Evolutionary conservation across 306 rosid species (phyloP), one percentile per base, ranked within the genome.

Genomic region (Amphicarpaea edgeworthii): DNA sequence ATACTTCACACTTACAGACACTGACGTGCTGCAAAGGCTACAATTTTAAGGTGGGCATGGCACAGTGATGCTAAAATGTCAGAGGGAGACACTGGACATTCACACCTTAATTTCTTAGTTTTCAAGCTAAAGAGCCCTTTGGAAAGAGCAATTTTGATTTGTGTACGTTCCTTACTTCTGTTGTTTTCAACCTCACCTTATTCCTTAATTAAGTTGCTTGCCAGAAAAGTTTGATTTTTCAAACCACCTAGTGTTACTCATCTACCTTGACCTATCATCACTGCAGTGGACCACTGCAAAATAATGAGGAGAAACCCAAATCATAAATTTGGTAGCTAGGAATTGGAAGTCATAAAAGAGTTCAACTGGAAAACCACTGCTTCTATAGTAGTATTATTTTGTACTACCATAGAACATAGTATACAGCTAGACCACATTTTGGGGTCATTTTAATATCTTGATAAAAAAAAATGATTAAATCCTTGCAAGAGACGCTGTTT

Each of bases 281-380:
- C 2, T 70, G 81, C 16, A 15, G 1, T 71, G 83, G 83, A 75
- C 79, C 85, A 66, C 72, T 17, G 58, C 40, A 12, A 55, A 38
- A 53, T 20, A 5, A 12, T 6, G 34, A 70, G 49, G 34, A 70
- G 49, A 17, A 53, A 59, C 50, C 17, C 43, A 58, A 26, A 59
- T 72, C 79, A 76, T 81, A 12, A 75, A 57, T 60, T 72, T 76
- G 28, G 61, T 59, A 50, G 80, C 68, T 43, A n/a, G 73, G 63
- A 49, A 53, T 40, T 21, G 54, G 63, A 42, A 54, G 69, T 68
- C 12, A 62, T 71, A 8, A 40, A 10, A 34, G 49, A 60, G 37
- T 7, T n/a, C 54, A 23, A 24, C 4, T 47, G 37, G 21, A 71
- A 70, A 47, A 38, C 17, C 50, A 37, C 72, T 55, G 53, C 71